Evolutionary conservation across 306 rosid species (phyloP).

Genomic region (Sphenostylis stenocarpa): DNA sequence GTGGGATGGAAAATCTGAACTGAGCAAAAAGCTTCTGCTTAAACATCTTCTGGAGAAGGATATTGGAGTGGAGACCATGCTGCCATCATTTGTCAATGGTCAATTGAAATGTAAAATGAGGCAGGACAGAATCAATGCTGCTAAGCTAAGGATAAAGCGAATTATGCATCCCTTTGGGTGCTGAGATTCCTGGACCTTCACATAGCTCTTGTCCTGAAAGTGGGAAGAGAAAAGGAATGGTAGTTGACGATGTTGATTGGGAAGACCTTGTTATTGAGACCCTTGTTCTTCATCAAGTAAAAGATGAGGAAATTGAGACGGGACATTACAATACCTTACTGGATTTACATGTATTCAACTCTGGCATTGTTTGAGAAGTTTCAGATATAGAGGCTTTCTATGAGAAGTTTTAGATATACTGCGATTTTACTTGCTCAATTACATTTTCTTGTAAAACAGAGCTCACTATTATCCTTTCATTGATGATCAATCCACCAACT

Average conservation of each 20-base stretch:
- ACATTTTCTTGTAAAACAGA: too few relatives aligned
- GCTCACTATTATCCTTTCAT: too few relatives aligned
- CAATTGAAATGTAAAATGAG: constrained; percentile 8
- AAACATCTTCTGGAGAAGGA: neutral
- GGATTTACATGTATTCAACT: constrained; percentile 63
- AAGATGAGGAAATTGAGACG: constrained; percentile 74
- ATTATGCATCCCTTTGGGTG: neutral
- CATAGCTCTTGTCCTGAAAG: constrained; percentile 15
- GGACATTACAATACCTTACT: constrained; percentile 67
- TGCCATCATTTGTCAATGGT: neutral
- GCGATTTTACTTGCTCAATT: neutral
- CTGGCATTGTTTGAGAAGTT: constrained; percentile 33
- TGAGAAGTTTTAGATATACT: neutral
- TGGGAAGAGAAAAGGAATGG: constrained; percentile 53
- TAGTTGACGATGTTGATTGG: constrained; percentile 52
- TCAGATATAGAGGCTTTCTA: constrained; percentile 1
- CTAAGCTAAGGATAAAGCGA: neutral
- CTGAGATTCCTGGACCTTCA: neutral
- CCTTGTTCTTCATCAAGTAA: constrained; percentile 67
- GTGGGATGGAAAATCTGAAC: constrained; percentile 4
- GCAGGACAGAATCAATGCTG: neutral
- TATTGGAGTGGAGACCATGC: neutral
- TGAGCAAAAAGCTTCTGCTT: neutral
- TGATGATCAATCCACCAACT: too few relatives aligned
- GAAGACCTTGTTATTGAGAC: constrained; percentile 81